Conservation (phyloP, 768 basidiomycete genomes). For the Gloeophyllum trabeum region DNA sequence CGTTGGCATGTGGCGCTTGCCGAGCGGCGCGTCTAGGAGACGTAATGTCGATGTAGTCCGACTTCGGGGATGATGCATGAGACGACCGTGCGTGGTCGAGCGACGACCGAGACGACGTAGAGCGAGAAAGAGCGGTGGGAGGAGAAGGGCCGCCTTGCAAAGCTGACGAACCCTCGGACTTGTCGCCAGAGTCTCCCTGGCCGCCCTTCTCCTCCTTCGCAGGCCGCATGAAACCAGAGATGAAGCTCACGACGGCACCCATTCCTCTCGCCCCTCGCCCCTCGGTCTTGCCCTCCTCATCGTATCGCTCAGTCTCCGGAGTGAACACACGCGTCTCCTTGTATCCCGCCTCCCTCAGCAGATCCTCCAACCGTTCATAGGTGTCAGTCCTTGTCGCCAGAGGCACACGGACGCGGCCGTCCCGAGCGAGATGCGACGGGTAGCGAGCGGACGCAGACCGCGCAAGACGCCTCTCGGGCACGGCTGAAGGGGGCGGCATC, state of each 20-base stretch:
- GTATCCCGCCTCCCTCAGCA: conserved; percentile 82
- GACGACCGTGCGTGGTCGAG: not conserved
- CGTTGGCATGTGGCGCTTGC: too few species aligned
- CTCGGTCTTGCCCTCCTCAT: conserved; percentile 15
- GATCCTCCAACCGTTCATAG: conserved; percentile 78
- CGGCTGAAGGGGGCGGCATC: too few species aligned
- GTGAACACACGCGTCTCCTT: conserved; percentile 88
- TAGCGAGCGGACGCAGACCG: too few species aligned
- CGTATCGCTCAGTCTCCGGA: conserved; percentile 57
- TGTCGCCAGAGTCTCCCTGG: not conserved
- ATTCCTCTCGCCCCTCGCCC: conserved; percentile 32
- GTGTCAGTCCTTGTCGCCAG: conserved; percentile 68
- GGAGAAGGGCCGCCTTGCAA: too few species aligned
- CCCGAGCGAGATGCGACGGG: conserved; percentile 37
- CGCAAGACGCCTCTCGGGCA: too few species aligned
- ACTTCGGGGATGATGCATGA: not conserved
- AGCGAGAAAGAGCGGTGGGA: too few species aligned
- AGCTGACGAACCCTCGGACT: too few species aligned
- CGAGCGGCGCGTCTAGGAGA: too few species aligned
- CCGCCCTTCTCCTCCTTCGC: not conserved
- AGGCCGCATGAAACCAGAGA: conserved; percentile 44
- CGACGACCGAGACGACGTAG: too few species aligned
- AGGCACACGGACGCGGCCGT: conserved; percentile 39
- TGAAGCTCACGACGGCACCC: conserved; percentile 50
- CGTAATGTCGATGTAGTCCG: not conserved